These are phyloP conservation scores for Agaricus blazei DNA, from an alignment of 768 basidiomycete genomes.

Conservation along the genomic window DNA sequence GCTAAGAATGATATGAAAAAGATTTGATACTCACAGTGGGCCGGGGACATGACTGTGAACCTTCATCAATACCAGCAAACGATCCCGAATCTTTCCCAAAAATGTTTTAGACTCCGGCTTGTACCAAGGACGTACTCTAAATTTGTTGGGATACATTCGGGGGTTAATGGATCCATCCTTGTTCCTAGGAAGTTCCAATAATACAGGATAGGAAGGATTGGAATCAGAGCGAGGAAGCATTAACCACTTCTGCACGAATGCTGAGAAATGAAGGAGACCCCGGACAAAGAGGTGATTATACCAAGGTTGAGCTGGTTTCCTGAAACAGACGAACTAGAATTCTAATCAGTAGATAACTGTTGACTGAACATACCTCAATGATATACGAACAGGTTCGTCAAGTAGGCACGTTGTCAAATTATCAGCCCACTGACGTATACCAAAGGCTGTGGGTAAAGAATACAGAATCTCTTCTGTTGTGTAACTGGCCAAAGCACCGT, in stretches of 20 bases:
- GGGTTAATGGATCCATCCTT: conserved; percentile 18
- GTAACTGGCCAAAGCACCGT: conserved; percentile 31
- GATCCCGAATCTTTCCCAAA: conserved; percentile 23
- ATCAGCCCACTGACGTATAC: conserved; percentile 30
- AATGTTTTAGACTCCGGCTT: conserved; percentile 27
- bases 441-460: conserved; percentile 29
- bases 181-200: conserved; percentile 18
- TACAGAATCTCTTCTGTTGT: conserved; percentile 38
- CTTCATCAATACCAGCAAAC: conserved; percentile 26
- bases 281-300: conserved; percentile 25
- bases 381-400: conserved; percentile 36
- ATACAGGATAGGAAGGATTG: conserved; percentile 16
- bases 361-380: conserved; percentile 37
- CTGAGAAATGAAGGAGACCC: conserved; percentile 15
- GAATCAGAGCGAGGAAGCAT: conserved; percentile 30
- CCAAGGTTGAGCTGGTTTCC: conserved; percentile 32
- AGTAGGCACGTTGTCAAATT: conserved; percentile 31
- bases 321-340: conserved; percentile 12
- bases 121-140: conserved; percentile 39
- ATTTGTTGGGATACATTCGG: conserved; percentile 32
- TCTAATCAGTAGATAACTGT: background rate
- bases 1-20: background rate
- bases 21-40: conserved; percentile 23
- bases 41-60: conserved; percentile 34
- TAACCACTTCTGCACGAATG: conserved; percentile 31